These are phyloP conservation scores for Phlebiopsis gigantea DNA, from an alignment of 768 basidiomycete species.

Conservation along the genomic window DNA sequence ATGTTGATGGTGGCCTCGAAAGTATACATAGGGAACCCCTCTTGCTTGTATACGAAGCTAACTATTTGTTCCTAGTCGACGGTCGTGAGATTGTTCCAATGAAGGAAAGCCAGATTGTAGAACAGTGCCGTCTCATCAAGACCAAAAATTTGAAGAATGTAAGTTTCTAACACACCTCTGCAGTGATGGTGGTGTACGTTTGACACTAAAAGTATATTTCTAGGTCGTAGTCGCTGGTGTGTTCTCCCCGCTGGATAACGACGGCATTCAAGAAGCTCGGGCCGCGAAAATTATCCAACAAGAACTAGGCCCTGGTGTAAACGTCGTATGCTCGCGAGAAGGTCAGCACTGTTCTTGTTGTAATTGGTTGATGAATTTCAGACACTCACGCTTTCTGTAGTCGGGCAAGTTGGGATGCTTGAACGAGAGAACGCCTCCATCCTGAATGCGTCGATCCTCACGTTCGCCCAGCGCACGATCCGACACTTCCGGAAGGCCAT, in stretches of 20 bases:
- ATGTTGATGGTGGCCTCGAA: constrained; percentile 36
- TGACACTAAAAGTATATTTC: neutral
- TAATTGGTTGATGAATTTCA: neutral
- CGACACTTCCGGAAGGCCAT: constrained; percentile 48
- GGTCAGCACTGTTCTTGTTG: constrained; percentile 14
- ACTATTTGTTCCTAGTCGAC: constrained; percentile 37
- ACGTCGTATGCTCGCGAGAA: constrained; percentile 25
- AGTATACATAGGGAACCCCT: constrained; percentile 26
- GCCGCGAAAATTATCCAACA: constrained; percentile 38
- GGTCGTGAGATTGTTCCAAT: constrained; percentile 39
- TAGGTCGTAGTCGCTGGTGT: constrained; percentile 42
- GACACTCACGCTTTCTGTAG: constrained; percentile 20
- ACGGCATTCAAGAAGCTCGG: constrained; percentile 40
- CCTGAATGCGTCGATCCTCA: constrained; percentile 58
- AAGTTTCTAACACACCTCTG: neutral
- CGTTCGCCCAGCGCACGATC: constrained; percentile 53
- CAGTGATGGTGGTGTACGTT: too few relatives aligned
- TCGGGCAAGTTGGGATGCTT: constrained; percentile 53
- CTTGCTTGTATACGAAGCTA: constrained; percentile 25
- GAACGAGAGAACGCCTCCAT: constrained; percentile 67
- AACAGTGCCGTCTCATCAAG: constrained; percentile 37
- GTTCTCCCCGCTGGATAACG: constrained; percentile 43
- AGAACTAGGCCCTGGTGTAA: constrained; percentile 34
- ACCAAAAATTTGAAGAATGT: constrained; percentile 21
- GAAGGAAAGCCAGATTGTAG: constrained; percentile 38